Percentiles rank a stretch among this genome's conserved stretches.
phyloP scores from a whole-genome alignment of 371 early-diverging fungal species.

The Smittium mucronatum region DNA sequence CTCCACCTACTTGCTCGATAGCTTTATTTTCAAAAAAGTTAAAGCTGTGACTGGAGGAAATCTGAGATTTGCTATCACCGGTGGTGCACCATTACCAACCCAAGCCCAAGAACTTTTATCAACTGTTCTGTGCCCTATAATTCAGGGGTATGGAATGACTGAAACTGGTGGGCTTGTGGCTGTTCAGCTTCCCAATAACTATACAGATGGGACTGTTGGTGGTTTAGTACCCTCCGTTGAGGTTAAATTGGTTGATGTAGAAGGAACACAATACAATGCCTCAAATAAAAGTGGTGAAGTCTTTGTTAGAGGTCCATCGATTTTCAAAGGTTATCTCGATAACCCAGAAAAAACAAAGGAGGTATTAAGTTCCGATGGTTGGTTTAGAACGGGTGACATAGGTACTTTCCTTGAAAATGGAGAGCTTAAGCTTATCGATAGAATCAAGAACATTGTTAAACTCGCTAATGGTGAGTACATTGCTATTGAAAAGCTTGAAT shows the following conservation, averaged over 20 bases:
- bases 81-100: slow-evolving; percentile 83
- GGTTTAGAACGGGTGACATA: slow-evolving; percentile 93
- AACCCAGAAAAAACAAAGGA: slow-evolving; percentile 54
- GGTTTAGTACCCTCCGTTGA: slow-evolving; percentile 68
- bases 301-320: slow-evolving; percentile 67
- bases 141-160: slow-evolving; percentile 83
- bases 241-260: slow-evolving; percentile 76
- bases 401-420: slow-evolving; percentile 61
- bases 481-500: slow-evolving; percentile 94
- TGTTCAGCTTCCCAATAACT: slow-evolving; percentile 47
- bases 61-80: slow-evolving; percentile 73
- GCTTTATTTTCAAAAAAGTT: slow-evolving; percentile 78
- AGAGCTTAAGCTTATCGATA: slow-evolving; percentile 58
- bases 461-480: slow-evolving; percentile 87
- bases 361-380: slow-evolving; percentile 61
- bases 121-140: slow-evolving; percentile 64
- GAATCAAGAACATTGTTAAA: slow-evolving; percentile 81
- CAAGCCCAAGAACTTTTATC: slow-evolving; percentile 77
- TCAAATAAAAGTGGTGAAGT: slow-evolving; percentile 71
- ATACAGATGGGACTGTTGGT: slow-evolving; percentile 55
- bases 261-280: slow-evolving; percentile 55
- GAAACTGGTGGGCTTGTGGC: slow-evolving; percentile 45
- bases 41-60: slow-evolving; percentile 83
- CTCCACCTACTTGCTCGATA: slow-evolving; percentile 64
- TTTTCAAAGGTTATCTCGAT: slow-evolving; percentile 64